Evolutionary conservation across 768 basidiomycete species (phyloP).

Genomic region (Leucosporidium yakuticum): DNA sequence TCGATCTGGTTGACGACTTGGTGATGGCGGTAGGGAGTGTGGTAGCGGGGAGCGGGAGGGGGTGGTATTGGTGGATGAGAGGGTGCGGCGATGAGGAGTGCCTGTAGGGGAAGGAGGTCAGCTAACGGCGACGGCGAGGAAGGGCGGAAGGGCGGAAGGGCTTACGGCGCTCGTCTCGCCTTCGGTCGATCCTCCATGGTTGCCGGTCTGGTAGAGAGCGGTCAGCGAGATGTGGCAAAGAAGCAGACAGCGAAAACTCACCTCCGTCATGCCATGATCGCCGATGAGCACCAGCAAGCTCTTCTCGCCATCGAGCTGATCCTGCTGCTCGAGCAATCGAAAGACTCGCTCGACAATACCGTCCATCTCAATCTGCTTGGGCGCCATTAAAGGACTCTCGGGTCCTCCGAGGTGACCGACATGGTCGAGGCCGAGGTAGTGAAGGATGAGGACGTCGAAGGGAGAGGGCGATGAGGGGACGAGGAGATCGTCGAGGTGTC

Average conservation of each 20-base stretch:
- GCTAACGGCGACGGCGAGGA: not conserved
- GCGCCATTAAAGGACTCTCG: slow-evolving; percentile 59
- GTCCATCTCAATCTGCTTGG: slow-evolving; percentile 85
- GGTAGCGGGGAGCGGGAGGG: not conserved
- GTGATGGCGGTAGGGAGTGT: slow-evolving; percentile 18
- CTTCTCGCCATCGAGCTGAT: slow-evolving; percentile 44
- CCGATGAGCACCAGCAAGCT: slow-evolving; percentile 84
- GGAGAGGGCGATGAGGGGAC: slow-evolving; percentile 5
- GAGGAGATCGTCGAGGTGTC: slow-evolving; percentile 72
- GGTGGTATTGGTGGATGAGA: not conserved
- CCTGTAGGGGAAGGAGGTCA: slow-evolving; percentile 46
- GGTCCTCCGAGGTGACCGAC: slow-evolving; percentile 81
- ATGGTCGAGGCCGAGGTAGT: slow-evolving; percentile 95
- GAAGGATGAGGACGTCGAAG: slow-evolving; percentile 74
- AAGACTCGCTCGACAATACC: slow-evolving; percentile 65
- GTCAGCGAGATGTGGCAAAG: not conserved
- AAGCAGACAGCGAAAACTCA: not conserved
- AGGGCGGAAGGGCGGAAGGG: slow-evolving; percentile 43
- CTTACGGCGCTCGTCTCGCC: slow-evolving; percentile 51
- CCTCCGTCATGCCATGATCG: slow-evolving; percentile 57
- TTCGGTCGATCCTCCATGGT: slow-evolving; percentile 83
- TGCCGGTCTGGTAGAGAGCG: slow-evolving; percentile 52
- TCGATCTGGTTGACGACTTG: slow-evolving; percentile 85
- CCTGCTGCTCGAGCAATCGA: slow-evolving; percentile 52
- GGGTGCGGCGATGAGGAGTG: slow-evolving; percentile 12